Percentiles rank a stretch among this genome's conserved stretches.
Conservation (phyloP, 495 filamentous ascomycete species). For the Aspergillus bridgeri region DNA sequence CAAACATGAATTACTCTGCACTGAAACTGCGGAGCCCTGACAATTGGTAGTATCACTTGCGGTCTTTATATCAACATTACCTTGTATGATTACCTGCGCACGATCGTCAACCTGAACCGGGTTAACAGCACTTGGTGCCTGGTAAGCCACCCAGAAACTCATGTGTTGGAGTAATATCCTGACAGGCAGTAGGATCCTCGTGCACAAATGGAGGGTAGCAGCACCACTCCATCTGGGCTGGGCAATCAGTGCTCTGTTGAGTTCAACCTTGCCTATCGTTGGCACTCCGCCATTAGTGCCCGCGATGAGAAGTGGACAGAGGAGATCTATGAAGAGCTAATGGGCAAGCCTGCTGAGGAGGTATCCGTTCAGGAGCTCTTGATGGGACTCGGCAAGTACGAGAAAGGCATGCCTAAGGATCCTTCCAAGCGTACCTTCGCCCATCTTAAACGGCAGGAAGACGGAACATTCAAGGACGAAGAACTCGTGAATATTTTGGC, state of each 20-base stretch:
- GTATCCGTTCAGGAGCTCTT: conserved; percentile 51
- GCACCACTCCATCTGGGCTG: conserved; percentile 59
- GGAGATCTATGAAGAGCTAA: conserved; percentile 50
- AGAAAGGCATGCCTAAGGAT: conserved; percentile 46
- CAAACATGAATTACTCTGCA: neutral
- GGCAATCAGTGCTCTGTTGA: conserved; percentile 71
- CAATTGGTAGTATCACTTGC: conserved; percentile 55
- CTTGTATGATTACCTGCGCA: conserved; percentile 77
- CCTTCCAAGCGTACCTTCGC: conserved; percentile 57
- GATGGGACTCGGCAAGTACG: conserved; percentile 50
- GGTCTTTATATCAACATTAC: conserved; percentile 84
- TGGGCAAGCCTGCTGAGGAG: conserved; percentile 54
- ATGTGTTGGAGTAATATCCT: neutral
- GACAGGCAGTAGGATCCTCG: conserved; percentile 34
- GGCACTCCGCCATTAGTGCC: conserved; percentile 62
- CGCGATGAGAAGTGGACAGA: conserved; percentile 66
- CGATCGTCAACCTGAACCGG: conserved; percentile 79
- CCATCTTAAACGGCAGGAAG: conserved; percentile 47
- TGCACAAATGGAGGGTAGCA: conserved; percentile 45
- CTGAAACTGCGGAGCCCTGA: conserved; percentile 8
- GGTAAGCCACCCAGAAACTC: conserved; percentile 32
- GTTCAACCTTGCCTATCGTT: conserved; percentile 71
- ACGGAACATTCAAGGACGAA: conserved; percentile 60
- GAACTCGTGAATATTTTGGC: conserved; percentile 60
- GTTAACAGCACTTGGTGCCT: conserved; percentile 76